These are phyloP conservation scores for Drechslerella stenobrocha DNA, from an alignment of 2,329 filamentous ascomycete genomes.

Conservation along the genomic window DNA sequence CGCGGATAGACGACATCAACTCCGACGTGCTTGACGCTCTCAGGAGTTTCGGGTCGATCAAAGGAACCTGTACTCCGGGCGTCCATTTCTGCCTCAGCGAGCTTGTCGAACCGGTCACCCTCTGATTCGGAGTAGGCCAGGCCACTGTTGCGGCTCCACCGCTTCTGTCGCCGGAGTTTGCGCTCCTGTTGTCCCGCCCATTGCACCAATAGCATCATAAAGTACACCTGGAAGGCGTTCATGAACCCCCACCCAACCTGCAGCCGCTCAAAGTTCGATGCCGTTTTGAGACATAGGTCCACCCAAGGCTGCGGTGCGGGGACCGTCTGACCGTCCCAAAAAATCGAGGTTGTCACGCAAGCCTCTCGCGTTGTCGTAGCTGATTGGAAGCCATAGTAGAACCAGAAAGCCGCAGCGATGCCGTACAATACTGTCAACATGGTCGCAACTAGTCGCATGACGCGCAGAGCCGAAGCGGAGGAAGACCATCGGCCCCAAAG, in stretches of 20 bases:
- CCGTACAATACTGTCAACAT: constrained; percentile 39
- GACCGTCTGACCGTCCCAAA: constrained; percentile 36
- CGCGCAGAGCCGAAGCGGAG: constrained; percentile 27
- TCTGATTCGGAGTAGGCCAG: constrained; percentile 25
- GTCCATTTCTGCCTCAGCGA: constrained; percentile 30
- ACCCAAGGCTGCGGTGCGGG: constrained; percentile 38
- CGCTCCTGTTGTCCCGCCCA: constrained; percentile 37
- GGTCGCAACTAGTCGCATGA: constrained; percentile 23
- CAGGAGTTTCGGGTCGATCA: constrained; percentile 9
- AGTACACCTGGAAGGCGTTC: constrained; percentile 43
- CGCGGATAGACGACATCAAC: constrained; percentile 4
- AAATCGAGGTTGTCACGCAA: constrained; percentile 36
- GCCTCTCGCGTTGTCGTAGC: constrained; percentile 29
- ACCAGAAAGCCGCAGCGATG: constrained; percentile 32
- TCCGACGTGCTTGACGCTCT: constrained; percentile 17
- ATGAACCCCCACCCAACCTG: constrained; percentile 42
- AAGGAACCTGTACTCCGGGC: constrained; percentile 9
- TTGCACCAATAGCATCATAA: constrained; percentile 37
- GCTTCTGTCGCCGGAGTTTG: constrained; percentile 29
- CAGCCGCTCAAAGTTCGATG: constrained; percentile 26
- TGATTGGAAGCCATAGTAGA: constrained; percentile 42
- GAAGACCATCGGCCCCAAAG: constrained; percentile 38
- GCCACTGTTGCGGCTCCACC: constrained; percentile 36
- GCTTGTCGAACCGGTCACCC: constrained; percentile 25
- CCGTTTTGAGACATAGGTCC: constrained; percentile 28